Conservation (phyloP, 2,329 filamentous ascomycete genomes). For the Trichoderma lentiforme region DNA sequence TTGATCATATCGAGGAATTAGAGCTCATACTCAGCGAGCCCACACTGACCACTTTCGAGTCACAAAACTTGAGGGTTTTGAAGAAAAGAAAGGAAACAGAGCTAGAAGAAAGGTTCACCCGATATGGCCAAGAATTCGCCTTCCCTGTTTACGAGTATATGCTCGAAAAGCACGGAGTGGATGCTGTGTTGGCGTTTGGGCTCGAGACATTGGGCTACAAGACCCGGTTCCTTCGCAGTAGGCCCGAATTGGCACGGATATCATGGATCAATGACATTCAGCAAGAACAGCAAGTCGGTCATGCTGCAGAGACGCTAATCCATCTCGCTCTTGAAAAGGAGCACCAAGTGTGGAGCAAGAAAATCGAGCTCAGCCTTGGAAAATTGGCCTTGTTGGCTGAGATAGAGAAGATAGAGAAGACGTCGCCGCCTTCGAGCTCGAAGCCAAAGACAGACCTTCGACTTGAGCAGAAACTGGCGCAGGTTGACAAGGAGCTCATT, state of each 20-base stretch:
- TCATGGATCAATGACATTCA: slow-evolving; percentile 94
- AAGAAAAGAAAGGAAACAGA: slow-evolving; percentile 43
- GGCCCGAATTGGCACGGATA: slow-evolving; percentile 69
- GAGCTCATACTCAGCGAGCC: slow-evolving; percentile 29
- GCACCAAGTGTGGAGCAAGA: slow-evolving; percentile 84
- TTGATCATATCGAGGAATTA: slow-evolving; percentile 48
- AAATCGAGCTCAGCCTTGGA: slow-evolving; percentile 84
- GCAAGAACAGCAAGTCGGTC: slow-evolving; percentile 69
- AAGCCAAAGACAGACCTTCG: slow-evolving; percentile 36
- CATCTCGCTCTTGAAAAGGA: slow-evolving; percentile 69
- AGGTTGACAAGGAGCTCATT: slow-evolving; percentile 61
- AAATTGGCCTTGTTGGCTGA: slow-evolving; percentile 76
- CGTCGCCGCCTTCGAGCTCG: slow-evolving; percentile 28
- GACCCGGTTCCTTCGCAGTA: slow-evolving; percentile 73
- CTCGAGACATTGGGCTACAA: slow-evolving; percentile 67
- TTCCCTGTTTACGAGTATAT: slow-evolving; percentile 78
- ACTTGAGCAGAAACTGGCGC: slow-evolving; percentile 44
- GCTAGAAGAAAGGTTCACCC: slow-evolving; percentile 56
- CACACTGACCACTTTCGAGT: slow-evolving; percentile 29
- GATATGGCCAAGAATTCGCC: slow-evolving; percentile 64
- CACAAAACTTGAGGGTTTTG: slow-evolving; percentile 32
- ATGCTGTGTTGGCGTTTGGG: slow-evolving; percentile 67
- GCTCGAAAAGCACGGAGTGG: slow-evolving; percentile 63
- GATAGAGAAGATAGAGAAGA: slow-evolving; percentile 43
- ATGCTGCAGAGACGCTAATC: slow-evolving; percentile 69